Percentiles rank a stretch among this genome's conserved stretches.
Evolutionary conservation across 2,329 filamentous ascomycete species (phyloP).

Genomic region (Trichoderma asperellum): DNA sequence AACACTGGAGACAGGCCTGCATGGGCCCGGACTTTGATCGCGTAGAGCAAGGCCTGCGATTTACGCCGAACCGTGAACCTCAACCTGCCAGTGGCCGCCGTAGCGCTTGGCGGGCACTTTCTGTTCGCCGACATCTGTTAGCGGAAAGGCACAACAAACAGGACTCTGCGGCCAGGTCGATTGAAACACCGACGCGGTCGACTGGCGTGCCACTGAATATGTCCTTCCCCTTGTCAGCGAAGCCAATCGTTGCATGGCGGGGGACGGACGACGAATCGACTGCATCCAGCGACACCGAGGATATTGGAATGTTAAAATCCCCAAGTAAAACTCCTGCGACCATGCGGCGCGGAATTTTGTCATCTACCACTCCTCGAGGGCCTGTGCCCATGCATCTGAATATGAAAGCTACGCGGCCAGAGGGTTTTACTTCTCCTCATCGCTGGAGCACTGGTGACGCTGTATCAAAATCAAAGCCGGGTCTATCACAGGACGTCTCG

Average conservation of each 20-base stretch:
- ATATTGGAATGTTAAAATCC: conserved; percentile 3
- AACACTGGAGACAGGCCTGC: conserved; percentile 39
- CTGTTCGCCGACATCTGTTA: conserved; percentile 34
- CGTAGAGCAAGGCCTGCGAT: conserved; percentile 11
- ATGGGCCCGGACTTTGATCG: conserved; percentile 30
- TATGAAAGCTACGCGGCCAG: conserved; percentile 7
- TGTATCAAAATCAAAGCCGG: neutral
- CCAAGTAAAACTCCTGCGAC: conserved; percentile 23
- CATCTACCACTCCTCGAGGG: conserved; percentile 35
- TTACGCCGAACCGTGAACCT: conserved; percentile 19
- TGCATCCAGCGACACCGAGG: conserved; percentile 28
- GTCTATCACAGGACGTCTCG: neutral
- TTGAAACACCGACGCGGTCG: conserved; percentile 53
- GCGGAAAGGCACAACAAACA: conserved; percentile 34
- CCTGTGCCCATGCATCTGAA: conserved; percentile 31
- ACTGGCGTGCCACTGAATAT: conserved; percentile 48
- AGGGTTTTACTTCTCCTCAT: neutral
- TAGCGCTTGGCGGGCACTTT: conserved; percentile 36
- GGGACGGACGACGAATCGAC: conserved; percentile 39
- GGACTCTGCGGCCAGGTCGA: conserved; percentile 32
- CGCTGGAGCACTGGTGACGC: neutral
- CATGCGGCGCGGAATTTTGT: conserved; percentile 2
- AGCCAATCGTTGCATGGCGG: conserved; percentile 39
- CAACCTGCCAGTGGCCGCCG: conserved; percentile 31
- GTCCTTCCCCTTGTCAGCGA: conserved; percentile 38